Percentiles rank a stretch among this genome's conserved stretches.
These are phyloP conservation scores for Penicillium paradoxum DNA, from an alignment of 495 filamentous ascomycete species.

Conservation along the genomic window DNA sequence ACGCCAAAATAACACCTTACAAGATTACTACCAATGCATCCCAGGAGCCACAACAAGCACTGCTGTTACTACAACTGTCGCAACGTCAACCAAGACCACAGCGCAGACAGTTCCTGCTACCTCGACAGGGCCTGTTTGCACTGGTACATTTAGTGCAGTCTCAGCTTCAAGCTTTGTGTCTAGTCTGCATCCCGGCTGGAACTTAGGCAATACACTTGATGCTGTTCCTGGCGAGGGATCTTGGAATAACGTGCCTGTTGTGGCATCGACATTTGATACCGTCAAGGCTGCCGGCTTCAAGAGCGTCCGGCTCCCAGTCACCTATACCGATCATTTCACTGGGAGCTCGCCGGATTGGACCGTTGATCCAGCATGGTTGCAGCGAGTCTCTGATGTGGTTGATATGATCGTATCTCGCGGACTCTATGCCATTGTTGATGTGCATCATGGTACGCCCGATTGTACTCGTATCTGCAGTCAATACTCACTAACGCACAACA, in stretches of 20 bases:
- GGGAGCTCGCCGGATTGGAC: constrained; percentile 47
- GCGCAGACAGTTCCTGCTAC: constrained; percentile 6
- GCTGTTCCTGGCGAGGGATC: constrained; percentile 52
- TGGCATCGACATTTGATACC: constrained; percentile 44
- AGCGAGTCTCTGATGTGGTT: constrained; percentile 56
- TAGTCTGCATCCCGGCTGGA: constrained; percentile 40
- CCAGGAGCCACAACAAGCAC: constrained; percentile 11
- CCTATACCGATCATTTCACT: constrained; percentile 55
- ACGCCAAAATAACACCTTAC: neutral
- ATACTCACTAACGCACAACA: constrained; percentile 3
- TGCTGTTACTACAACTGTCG: neutral
- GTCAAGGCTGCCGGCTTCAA: constrained; percentile 54
- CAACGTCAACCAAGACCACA: constrained; percentile 9
- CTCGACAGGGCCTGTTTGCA: constrained; percentile 19
- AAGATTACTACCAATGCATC: constrained; percentile 16
- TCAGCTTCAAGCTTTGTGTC: constrained; percentile 33
- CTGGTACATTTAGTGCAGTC: constrained; percentile 33
- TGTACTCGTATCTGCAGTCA: neutral
- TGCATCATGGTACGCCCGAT: constrained; percentile 45
- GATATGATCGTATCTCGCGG: constrained; percentile 50
- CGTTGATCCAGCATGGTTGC: constrained; percentile 51
- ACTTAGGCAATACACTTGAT: constrained; percentile 53
- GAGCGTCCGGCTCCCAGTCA: constrained; percentile 56
- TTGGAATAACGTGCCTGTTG: constrained; percentile 53
- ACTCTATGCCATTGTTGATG: constrained; percentile 53